phyloP scores from a whole-genome alignment of 23 red algal genomes.

The Agarophyton chilense region DNA sequence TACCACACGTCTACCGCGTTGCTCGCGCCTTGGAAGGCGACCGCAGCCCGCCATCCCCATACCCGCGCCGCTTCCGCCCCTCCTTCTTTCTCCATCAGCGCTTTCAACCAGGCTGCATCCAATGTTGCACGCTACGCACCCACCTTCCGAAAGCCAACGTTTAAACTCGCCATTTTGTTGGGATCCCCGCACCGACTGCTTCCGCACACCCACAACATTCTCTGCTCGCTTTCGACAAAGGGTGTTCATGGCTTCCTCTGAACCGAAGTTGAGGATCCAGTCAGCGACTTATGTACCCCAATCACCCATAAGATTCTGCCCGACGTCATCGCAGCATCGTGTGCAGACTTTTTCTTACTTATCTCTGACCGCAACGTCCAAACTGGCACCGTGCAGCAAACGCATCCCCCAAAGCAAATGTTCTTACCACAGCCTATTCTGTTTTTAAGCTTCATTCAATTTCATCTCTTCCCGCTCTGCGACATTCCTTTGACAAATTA shows the following conservation, averaged over 20 bases:
- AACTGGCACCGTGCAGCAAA: constrained; percentile 21
- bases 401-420: not conserved
- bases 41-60: constrained; percentile 2
- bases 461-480: constrained; percentile 9
- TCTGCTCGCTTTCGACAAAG: constrained; percentile 29
- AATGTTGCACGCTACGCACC: not conserved
- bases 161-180: constrained; percentile 42
- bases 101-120: too few species aligned
- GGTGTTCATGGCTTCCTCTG: constrained; percentile 46
- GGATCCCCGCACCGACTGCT: too few species aligned
- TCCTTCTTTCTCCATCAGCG: not conserved
- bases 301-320: constrained; percentile 35
- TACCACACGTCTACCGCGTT: too few species aligned
- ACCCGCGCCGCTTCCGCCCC: constrained; percentile 16
- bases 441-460: constrained; percentile 30
- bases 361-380: constrained; percentile 23
- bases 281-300: not conserved
- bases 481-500: constrained; percentile 20
- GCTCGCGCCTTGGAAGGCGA: too few species aligned
- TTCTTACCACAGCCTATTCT: constrained; percentile 24
- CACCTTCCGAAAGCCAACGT: constrained; percentile 28
- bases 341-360: too few species aligned
- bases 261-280: constrained; percentile 38
- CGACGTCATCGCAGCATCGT: constrained; percentile 31
- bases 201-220: too few species aligned